Percentiles rank a stretch among this genome's conserved stretches.
Conservation (phyloP, 139 green algal genomes). For the Edaphochlamys debaryana region DNA sequence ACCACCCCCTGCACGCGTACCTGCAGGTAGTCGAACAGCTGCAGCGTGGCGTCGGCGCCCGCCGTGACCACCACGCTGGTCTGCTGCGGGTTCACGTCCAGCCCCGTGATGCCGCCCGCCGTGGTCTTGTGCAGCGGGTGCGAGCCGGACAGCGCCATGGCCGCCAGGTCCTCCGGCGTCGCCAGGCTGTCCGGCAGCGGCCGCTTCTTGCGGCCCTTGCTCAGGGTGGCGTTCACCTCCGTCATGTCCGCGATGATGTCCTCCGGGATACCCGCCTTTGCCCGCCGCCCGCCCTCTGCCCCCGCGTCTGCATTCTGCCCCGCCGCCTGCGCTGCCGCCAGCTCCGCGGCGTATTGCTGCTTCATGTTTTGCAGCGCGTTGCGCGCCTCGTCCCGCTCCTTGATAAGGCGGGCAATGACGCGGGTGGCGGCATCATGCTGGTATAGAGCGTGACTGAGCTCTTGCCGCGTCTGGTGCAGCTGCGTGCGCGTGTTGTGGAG, state of each 20-base stretch:
- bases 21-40: constrained; percentile 75
- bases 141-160: constrained; percentile 62
- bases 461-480: constrained; percentile 82
- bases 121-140: constrained; percentile 92
- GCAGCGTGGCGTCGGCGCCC: constrained; percentile 79
- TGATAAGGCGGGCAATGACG: constrained; percentile 87
- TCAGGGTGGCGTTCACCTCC: constrained; percentile 56
- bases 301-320: constrained; percentile 49
- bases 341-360: constrained; percentile 25
- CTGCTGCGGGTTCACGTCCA: constrained; percentile 74
- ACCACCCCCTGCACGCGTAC: constrained; percentile 24
- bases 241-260: constrained; percentile 51
- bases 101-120: constrained; percentile 78
- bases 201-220: constrained; percentile 89
- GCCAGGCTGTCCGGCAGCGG: constrained; percentile 68
- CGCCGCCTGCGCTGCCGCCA: constrained; percentile 60
- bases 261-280: constrained; percentile 54
- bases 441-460: constrained; percentile 95
- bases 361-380: constrained; percentile 52
- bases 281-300: constrained; percentile 16
- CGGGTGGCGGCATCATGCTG: constrained; percentile 94
- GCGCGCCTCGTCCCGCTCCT: constrained; percentile 86
- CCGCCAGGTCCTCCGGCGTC: constrained; percentile 72
- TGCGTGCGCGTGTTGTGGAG: constrained; percentile 80
- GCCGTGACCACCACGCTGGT: constrained; percentile 68